A percentile compares a stretch with the other conserved stretches of the same genome.
phyloP scores from a whole-genome alignment of 129 eudicot species.

The Cynara cardunculus region DNA sequence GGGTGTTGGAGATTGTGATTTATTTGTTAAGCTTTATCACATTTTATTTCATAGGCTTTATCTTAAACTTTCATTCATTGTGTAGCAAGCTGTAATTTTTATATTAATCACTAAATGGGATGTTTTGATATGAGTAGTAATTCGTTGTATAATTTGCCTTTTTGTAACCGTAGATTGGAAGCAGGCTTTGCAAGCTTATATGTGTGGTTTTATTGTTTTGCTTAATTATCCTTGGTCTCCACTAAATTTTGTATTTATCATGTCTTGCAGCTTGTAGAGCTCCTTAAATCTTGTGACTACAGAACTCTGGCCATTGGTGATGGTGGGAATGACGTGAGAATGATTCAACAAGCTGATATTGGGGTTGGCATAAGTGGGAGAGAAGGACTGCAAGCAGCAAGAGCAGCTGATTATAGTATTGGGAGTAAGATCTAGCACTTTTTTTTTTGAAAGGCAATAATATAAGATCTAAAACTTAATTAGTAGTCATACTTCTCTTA shows the following conservation, averaged over 20 bases:
- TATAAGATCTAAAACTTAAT: slow-evolving; percentile 36
- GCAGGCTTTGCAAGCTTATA: background rate
- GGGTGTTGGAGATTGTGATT: background rate
- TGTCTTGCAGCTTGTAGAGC: slow-evolving; percentile 75
- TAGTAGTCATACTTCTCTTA: background rate
- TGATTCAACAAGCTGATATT: slow-evolving; percentile 99
- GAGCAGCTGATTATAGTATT: slow-evolving; percentile 99
- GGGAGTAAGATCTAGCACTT: slow-evolving; percentile 62
- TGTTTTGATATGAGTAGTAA: background rate
- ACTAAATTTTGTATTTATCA: background rate
- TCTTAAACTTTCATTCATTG: background rate
- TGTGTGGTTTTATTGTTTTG: background rate
- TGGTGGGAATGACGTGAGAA: slow-evolving; percentile 99
- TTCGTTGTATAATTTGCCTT: slow-evolving; percentile 4
- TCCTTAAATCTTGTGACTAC: slow-evolving; percentile 84
- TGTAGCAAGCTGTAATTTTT: background rate
- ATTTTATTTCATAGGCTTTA: background rate
- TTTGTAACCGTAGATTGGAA: background rate
- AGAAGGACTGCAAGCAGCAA: slow-evolving; percentile 97
- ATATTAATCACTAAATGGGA: background rate
- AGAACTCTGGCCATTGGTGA: slow-evolving; percentile 97
- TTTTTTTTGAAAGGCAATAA: too few species aligned
- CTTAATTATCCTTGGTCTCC: background rate
- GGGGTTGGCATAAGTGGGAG: slow-evolving; percentile 99
- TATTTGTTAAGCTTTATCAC: background rate